Evolutionary conservation across 371 early-diverging fungal genomes (phyloP).

Genomic region (Lichtheimia ramosa): DNA sequence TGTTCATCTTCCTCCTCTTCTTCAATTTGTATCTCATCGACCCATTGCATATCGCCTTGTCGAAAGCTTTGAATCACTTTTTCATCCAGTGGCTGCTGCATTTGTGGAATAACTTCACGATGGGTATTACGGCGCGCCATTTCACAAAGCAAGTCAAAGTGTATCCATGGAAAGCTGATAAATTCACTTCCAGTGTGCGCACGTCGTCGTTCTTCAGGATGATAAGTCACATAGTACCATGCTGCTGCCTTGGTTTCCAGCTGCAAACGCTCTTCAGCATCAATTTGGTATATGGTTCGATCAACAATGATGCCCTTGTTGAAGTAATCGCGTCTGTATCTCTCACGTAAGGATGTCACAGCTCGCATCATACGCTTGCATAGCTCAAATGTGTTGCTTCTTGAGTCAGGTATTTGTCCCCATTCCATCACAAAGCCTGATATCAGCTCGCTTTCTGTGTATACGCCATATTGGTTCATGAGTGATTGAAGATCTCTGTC

Average conservation of each 20-base stretch:
- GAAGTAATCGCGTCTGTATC: conserved; percentile 47
- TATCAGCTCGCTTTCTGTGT: conserved; percentile 50
- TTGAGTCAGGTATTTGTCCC: conserved; percentile 27
- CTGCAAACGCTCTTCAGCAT: conserved; percentile 14
- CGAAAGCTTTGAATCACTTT: background rate
- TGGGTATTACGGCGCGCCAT: conserved; percentile 40
- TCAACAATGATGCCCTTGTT: background rate
- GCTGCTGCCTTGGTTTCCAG: conserved; percentile 66
- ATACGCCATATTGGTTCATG: conserved; percentile 71
- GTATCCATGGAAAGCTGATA: conserved; percentile 70
- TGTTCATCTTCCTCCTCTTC: background rate
- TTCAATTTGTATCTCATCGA: background rate
- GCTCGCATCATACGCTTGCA: conserved; percentile 45
- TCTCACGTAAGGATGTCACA: conserved; percentile 30
- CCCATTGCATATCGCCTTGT: background rate
- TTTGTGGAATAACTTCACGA: background rate
- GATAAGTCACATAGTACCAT: conserved; percentile 78
- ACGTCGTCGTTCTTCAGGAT: conserved; percentile 31
- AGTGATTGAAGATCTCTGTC: conserved; percentile 53
- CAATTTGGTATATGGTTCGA: conserved; percentile 1
- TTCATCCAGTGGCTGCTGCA: conserved; percentile 14
- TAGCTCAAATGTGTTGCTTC: conserved; percentile 47
- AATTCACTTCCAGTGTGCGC: conserved; percentile 25
- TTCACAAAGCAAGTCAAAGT: conserved; percentile 54
- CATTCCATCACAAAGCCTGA: conserved; percentile 49